Evolutionary conservation across 2,329 filamentous ascomycete genomes (phyloP).

Genomic region (Ceratocystis papillata): DNA sequence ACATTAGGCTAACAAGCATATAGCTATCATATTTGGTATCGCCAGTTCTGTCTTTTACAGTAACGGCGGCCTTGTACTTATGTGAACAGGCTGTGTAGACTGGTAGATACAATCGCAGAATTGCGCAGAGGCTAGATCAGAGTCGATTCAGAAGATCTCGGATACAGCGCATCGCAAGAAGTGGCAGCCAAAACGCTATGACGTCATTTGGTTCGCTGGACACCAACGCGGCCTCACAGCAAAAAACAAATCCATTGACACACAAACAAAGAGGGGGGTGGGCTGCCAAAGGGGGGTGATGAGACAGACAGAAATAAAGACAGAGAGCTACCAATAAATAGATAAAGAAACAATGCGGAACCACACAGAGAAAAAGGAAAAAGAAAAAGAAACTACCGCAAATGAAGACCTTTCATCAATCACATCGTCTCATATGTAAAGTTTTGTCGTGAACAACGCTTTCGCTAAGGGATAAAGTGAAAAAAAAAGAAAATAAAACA

Average conservation of each 20-base stretch:
- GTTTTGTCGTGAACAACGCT: conserved; percentile 15
- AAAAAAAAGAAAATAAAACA: conserved; percentile 1
- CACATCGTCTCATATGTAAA: conserved; percentile 8
- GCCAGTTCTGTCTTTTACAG: conserved; percentile 10
- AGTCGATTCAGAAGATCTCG: background rate
- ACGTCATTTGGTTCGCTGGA: background rate
- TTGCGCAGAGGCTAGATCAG: background rate
- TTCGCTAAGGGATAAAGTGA: conserved; percentile 11
- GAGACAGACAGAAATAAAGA: background rate
- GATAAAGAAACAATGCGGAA: conserved; percentile 6
- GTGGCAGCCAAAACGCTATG: background rate
- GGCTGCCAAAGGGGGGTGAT: background rate
- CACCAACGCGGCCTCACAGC: background rate
- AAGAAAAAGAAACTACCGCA: background rate
- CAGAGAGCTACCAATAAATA: background rate
- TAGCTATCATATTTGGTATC: conserved; percentile 11
- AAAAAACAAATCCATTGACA: conserved; percentile 1
- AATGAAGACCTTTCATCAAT: conserved; percentile 10
- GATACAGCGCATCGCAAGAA: background rate
- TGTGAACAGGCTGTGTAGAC: background rate
- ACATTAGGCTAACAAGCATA: background rate
- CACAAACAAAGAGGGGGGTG: background rate
- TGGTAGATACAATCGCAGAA: background rate
- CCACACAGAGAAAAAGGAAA: background rate
- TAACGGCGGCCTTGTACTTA: background rate